These are phyloP conservation scores for Penicillium tannophilum DNA, from an alignment of 495 filamentous ascomycete genomes.

Conservation along the genomic window DNA sequence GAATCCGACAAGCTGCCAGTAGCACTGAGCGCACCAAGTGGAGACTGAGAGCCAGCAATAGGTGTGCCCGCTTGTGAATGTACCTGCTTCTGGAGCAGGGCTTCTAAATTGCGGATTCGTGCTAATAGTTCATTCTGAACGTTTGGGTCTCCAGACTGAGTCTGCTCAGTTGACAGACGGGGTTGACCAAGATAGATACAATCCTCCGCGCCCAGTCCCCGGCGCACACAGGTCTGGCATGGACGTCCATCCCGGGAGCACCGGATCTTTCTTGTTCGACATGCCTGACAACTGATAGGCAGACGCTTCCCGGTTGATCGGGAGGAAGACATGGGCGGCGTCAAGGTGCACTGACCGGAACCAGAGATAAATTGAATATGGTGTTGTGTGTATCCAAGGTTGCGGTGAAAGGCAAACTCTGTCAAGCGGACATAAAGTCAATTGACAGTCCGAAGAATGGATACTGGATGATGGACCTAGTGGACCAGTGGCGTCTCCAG, in stretches of 20 bases:
- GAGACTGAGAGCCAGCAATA: conserved; percentile 28
- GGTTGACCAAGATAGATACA: conserved; percentile 47
- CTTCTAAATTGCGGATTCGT: conserved; percentile 43
- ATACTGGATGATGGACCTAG: conserved; percentile 9
- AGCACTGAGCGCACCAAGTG: conserved; percentile 33
- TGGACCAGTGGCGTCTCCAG: conserved; percentile 17
- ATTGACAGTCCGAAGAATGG: conserved; percentile 1
- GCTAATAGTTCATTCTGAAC: conserved; percentile 41
- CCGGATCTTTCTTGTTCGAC: conserved; percentile 43
- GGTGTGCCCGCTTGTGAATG: conserved; percentile 24
- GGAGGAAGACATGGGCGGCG: conserved; percentile 25
- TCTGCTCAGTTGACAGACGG: conserved; percentile 38
- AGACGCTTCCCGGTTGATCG: conserved; percentile 40
- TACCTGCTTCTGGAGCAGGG: conserved; percentile 40
- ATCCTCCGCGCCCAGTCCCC: conserved; percentile 44
- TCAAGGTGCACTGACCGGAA: not conserved
- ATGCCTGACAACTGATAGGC: conserved; percentile 47
- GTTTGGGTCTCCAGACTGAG: conserved; percentile 24
- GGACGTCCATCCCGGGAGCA: conserved; percentile 46
- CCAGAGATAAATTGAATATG: not conserved
- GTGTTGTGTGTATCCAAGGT: not conserved
- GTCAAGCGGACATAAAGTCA: conserved; percentile 8
- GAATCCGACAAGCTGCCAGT: conserved; percentile 37
- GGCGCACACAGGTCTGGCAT: conserved; percentile 44
- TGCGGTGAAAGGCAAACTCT: conserved; percentile 1